Evolutionary conservation across 2,329 filamentous ascomycete genomes (phyloP).

Genomic region (Coleophoma eucalyptorum): DNA sequence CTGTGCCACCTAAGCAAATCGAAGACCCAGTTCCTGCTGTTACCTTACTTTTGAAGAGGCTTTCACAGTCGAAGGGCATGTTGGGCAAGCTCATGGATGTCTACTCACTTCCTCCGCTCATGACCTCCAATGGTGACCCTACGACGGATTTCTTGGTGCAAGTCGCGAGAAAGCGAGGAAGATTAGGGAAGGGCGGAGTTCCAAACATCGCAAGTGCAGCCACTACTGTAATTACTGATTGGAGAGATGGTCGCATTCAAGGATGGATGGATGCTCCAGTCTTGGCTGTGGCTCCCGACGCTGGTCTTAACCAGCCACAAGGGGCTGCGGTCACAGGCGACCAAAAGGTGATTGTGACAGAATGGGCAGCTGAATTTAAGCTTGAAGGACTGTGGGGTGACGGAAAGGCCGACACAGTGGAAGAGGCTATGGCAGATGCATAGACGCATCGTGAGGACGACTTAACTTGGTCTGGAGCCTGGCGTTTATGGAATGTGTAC

Average conservation of each 20-base stretch:
- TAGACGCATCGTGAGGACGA: background rate
- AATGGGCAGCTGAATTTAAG: slow-evolving; percentile 94
- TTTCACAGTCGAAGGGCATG: slow-evolving; percentile 70
- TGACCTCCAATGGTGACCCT: slow-evolving; percentile 66
- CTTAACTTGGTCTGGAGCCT: too few species aligned
- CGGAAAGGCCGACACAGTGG: slow-evolving; percentile 27
- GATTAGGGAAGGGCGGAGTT: slow-evolving; percentile 83
- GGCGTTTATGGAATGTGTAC: too few species aligned
- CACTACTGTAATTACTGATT: slow-evolving; percentile 93
- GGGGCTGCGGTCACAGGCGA: slow-evolving; percentile 47
- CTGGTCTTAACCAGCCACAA: slow-evolving; percentile 23
- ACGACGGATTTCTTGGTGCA: slow-evolving; percentile 93
- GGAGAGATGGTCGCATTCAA: slow-evolving; percentile 91
- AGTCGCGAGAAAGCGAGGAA: slow-evolving; percentile 87
- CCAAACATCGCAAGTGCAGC: slow-evolving; percentile 86
- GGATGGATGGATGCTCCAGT: slow-evolving; percentile 82
- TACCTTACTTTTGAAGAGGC: slow-evolving; percentile 73
- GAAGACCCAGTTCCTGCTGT: slow-evolving; percentile 89
- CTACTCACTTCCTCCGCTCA: slow-evolving; percentile 80
- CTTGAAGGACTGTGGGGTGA: slow-evolving; percentile 89
- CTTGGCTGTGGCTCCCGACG: slow-evolving; percentile 46
- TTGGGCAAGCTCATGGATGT: slow-evolving; percentile 76
- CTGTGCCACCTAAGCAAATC: slow-evolving; percentile 90
- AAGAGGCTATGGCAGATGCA: slow-evolving; percentile 24
- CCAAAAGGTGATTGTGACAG: slow-evolving; percentile 83